Conservation (phyloP, 2,329 filamentous ascomycete species). For the Lachnellula willkommii region DNA sequence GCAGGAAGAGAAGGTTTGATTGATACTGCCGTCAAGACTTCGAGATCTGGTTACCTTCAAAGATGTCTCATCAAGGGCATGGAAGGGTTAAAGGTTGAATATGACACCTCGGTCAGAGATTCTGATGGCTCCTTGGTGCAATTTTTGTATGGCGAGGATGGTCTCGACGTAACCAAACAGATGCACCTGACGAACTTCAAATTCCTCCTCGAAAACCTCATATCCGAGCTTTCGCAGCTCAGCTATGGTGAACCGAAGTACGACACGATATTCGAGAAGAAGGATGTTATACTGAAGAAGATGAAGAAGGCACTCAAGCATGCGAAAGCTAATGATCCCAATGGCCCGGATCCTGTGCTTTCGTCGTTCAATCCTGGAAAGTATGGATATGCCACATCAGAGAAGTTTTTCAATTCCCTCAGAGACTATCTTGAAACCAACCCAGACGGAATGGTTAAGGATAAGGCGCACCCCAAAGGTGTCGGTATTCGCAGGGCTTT, state of each 20-base stretch:
- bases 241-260: conserved; percentile 57
- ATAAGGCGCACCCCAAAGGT: conserved; percentile 36
- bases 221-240: conserved; percentile 72
- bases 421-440: conserved; percentile 77
- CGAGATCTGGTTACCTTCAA: conserved; percentile 92
- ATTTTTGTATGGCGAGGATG: conserved; percentile 95
- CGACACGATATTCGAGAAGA: conserved; percentile 57
- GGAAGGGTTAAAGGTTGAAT: conserved; percentile 87
- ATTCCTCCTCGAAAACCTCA: conserved; percentile 81
- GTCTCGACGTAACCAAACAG: conserved; percentile 88
- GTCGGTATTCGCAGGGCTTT: conserved; percentile 38
- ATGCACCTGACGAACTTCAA: conserved; percentile 86
- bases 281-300: conserved; percentile 54
- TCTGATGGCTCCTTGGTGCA: conserved; percentile 90
- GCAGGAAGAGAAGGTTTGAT: conserved; percentile 96
- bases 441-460: conserved; percentile 53
- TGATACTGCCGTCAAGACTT: conserved; percentile 98
- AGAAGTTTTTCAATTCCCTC: conserved; percentile 71
- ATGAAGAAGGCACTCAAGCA: conserved; percentile 79
- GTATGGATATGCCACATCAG: conserved; percentile 80
- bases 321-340: conserved; percentile 49
- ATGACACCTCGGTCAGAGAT: conserved; percentile 91
- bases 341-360: conserved; percentile 64
- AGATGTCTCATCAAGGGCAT: conserved; percentile 97
- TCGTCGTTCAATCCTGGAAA: conserved; percentile 69